These are phyloP conservation scores for Xylaria sp. DNA, from an alignment of 495 filamentous ascomycete species.

Conservation along the genomic window DNA sequence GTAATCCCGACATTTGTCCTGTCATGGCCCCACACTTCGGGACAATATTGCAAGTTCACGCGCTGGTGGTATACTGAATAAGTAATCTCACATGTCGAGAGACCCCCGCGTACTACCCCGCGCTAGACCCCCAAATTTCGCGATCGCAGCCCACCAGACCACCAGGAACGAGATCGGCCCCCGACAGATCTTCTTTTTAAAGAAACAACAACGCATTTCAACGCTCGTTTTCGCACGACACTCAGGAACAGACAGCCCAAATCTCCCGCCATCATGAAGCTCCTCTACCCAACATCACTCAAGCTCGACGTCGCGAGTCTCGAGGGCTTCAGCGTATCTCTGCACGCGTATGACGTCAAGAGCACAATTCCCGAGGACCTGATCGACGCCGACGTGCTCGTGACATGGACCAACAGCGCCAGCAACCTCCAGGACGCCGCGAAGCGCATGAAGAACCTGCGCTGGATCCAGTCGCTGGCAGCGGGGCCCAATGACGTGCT, in stretches of 20 bases:
- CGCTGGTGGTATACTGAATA: not conserved
- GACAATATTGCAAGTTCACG: not conserved
- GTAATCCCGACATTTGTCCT: not conserved
- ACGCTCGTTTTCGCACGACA: not conserved
- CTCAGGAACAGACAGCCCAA: not conserved
- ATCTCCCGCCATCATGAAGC: conserved; percentile 55
- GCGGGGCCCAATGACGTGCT: conserved; percentile 69
- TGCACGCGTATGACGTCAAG: conserved; percentile 63
- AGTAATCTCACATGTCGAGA: too few species aligned
- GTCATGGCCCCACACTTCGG: conserved; percentile 15
- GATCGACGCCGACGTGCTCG: conserved; percentile 60
- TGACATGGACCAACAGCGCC: conserved; percentile 64
- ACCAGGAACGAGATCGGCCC: not conserved
- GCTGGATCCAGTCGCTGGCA: conserved; percentile 68
- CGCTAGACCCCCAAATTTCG: conserved; percentile 23
- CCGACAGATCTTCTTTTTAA: not conserved
- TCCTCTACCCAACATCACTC: conserved; percentile 67
- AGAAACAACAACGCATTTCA: not conserved
- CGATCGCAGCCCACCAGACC: not conserved
- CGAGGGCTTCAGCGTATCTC: conserved; percentile 58
- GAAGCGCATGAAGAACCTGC: conserved; percentile 54
- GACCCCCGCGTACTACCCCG: conserved; percentile 22
- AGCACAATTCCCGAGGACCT: conserved; percentile 57
- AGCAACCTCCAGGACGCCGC: conserved; percentile 61
- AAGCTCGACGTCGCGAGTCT: conserved; percentile 55